A percentile compares a stretch with the other conserved stretches of the same genome.
phyloP scores from a whole-genome alignment of 495 filamentous ascomycete genomes.

The Neurospora africana region DNA sequence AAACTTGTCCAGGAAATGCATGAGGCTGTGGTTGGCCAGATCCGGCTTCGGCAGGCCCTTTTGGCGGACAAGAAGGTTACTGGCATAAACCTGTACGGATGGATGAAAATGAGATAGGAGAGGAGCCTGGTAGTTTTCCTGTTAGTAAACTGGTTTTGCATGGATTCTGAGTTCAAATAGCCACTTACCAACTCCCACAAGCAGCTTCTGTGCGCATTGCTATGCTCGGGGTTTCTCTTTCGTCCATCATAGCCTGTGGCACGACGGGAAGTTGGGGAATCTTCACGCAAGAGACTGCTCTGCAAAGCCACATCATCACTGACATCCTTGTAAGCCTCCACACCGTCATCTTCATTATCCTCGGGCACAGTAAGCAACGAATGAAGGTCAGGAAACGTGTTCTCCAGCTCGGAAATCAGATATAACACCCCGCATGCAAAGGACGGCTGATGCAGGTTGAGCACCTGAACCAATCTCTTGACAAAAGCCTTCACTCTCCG shows the following conservation, averaged over 20 bases:
- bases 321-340: constrained; percentile 43
- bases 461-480: constrained; percentile 82
- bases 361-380: constrained; percentile 63
- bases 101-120: constrained; percentile 82
- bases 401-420: constrained; percentile 70
- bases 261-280: not conserved
- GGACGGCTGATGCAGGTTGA: constrained; percentile 76
- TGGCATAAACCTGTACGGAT: constrained; percentile 81
- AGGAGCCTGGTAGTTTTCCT: constrained; percentile 40
- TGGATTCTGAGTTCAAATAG: not conserved
- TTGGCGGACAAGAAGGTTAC: constrained; percentile 51
- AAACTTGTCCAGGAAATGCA: constrained; percentile 93
- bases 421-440: constrained; percentile 88
- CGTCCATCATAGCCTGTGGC: constrained; percentile 60
- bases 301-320: constrained; percentile 39
- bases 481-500: constrained; percentile 90
- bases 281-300: constrained; percentile 8
- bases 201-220: constrained; percentile 80
- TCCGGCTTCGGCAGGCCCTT: constrained; percentile 79
- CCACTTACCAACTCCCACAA: constrained; percentile 75
- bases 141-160: not conserved
- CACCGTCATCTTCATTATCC: constrained; percentile 40
- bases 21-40: constrained; percentile 73
- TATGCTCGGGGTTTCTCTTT: constrained; percentile 83
- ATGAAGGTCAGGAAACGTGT: constrained; percentile 61